Conservation (phyloP, 1,284 basidiomycete species). For the Tranzscheliella williamsii region DNA sequence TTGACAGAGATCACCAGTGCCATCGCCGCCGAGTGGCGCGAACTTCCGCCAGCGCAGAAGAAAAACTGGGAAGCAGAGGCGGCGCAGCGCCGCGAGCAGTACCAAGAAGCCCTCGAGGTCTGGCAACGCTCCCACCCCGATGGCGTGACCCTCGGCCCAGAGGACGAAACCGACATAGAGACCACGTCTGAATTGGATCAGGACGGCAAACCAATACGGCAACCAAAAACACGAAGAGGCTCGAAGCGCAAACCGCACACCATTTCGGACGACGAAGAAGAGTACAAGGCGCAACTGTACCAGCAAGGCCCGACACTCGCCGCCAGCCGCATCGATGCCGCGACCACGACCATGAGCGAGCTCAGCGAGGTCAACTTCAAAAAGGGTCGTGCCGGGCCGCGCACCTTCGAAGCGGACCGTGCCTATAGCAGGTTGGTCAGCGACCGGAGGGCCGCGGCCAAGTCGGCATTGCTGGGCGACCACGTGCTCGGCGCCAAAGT, state of each 20-base stretch:
- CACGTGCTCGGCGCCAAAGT: constrained; percentile 27
- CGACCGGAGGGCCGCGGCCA: constrained; percentile 29
- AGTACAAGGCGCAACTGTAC: constrained; percentile 32
- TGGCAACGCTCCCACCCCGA: constrained; percentile 28
- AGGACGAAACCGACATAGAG: constrained; percentile 40
- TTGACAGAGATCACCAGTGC: constrained; percentile 27
- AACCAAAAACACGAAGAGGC: constrained; percentile 12
- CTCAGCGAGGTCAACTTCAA: constrained; percentile 38
- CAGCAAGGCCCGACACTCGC: constrained; percentile 20
- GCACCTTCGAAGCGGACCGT: constrained; percentile 53
- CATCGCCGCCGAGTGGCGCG: constrained; percentile 35
- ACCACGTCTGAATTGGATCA: constrained; percentile 31
- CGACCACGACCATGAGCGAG: constrained; percentile 33
- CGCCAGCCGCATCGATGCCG: constrained; percentile 23
- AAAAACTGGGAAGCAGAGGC: constrained; percentile 33
- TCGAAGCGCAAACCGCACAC: constrained; percentile 26
- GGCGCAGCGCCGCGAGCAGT: constrained; percentile 16
- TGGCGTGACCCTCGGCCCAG: constrained; percentile 20
- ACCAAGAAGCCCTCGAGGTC: constrained; percentile 16
- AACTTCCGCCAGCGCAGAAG: constrained; percentile 9
- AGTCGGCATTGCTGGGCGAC: constrained; percentile 20
- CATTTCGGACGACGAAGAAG: constrained; percentile 47
- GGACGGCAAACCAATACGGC: constrained; percentile 19
- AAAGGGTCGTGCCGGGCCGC: constrained; percentile 48
- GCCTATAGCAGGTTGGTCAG: constrained; percentile 39